Conservation (phyloP, 768 basidiomycete species). For the Boletus sensibilis region DNA sequence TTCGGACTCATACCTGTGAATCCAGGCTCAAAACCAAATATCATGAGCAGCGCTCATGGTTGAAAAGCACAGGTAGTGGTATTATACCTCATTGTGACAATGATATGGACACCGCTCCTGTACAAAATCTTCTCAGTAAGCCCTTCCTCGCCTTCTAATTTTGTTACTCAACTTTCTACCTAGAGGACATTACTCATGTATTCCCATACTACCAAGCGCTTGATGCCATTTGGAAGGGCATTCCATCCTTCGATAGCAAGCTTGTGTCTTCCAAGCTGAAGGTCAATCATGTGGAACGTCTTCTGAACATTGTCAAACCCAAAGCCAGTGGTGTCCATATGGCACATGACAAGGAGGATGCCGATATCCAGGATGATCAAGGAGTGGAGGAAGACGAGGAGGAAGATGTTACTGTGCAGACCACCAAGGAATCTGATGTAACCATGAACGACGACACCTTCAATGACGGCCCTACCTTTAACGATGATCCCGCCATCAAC, state of each 20-base stretch:
- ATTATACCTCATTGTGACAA: neutral
- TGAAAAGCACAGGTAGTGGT: neutral
- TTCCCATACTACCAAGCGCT: constrained; percentile 5
- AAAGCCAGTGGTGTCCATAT: neutral
- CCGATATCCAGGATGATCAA: neutral
- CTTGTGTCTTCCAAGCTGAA: neutral
- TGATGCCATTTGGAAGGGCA: neutral
- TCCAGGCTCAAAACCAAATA: neutral
- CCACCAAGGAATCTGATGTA: neutral
- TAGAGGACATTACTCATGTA: neutral
- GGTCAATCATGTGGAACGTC: neutral
- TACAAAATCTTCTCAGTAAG: neutral
- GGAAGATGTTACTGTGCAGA: neutral
- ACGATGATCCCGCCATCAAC: no score
- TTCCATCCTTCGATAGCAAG: neutral
- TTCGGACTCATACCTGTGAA: neutral
- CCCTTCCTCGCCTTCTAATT: neutral
- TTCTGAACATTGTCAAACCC: neutral
- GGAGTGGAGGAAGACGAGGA: neutral
- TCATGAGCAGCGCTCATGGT: neutral
- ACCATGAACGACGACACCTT: no score
- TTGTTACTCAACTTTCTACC: neutral
- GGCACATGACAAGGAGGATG: neutral
- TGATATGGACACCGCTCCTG: neutral
- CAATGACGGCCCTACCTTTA: no score